phyloP scores from a whole-genome alignment of 352 stramenopile genomes.

The Phytophthora macrochlamydospora region DNA sequence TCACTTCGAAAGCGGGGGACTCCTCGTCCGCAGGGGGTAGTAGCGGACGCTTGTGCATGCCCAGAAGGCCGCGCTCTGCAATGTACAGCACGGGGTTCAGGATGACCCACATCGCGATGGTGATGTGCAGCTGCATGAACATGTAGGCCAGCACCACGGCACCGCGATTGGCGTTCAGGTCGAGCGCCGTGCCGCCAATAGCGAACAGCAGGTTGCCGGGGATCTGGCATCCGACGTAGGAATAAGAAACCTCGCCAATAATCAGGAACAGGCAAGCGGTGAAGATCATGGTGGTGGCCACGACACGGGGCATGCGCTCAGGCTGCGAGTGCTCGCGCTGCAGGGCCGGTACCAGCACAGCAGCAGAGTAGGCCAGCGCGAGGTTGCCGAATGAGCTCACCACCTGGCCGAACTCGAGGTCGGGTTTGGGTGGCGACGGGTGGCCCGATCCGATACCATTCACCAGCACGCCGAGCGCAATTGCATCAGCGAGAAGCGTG shows the following conservation, averaged over 20 bases:
- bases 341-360: conserved; percentile 62
- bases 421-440: conserved; percentile 38
- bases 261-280: conserved; percentile 57
- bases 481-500: conserved; percentile 59
- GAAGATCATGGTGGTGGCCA: conserved; percentile 54
- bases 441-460: conserved; percentile 49
- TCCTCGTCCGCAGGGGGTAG: conserved; percentile 32
- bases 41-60: conserved; percentile 59
- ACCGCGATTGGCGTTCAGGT: conserved; percentile 51
- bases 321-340: conserved; percentile 69
- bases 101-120: conserved; percentile 65
- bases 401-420: conserved; percentile 54
- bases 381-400: conserved; percentile 67
- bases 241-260: conserved; percentile 47
- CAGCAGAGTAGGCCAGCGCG: conserved; percentile 58
- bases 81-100: conserved; percentile 66
- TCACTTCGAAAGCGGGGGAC: conserved; percentile 29
- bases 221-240: conserved; percentile 66
- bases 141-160: conserved; percentile 58
- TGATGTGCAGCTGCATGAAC: conserved; percentile 74
- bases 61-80: conserved; percentile 53
- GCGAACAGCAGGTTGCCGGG: conserved; percentile 66
- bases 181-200: conserved; percentile 47
- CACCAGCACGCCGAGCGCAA: conserved; percentile 48
- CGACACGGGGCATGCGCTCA: conserved; percentile 57